A percentile compares a stretch with the other conserved stretches of the same genome.
Conservation (phyloP, 257 asterid species). For the Prunella vulgaris region DNA sequence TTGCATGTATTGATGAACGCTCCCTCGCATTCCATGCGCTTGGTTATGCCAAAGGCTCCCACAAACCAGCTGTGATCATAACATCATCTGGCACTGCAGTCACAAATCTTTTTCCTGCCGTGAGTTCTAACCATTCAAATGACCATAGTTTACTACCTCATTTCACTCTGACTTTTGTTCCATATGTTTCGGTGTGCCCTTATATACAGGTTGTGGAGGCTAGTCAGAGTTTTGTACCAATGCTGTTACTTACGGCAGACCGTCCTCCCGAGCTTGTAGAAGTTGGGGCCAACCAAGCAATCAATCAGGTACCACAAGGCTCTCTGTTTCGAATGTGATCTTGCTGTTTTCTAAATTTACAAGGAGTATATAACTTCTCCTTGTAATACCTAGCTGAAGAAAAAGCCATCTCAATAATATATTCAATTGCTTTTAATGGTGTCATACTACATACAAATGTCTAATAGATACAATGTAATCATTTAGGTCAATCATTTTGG, state of each 20-base stretch:
- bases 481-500: constrained; percentile 81
- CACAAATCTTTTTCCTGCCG: constrained; percentile 95
- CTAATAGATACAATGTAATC: constrained; percentile 11
- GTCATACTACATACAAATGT: background rate
- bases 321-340: background rate
- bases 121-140: constrained; percentile 41
- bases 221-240: constrained; percentile 85
- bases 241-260: constrained; percentile 87
- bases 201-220: constrained; percentile 89
- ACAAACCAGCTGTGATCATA: constrained; percentile 77
- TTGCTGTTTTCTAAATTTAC: background rate
- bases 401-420: background rate
- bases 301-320: constrained; percentile 59
- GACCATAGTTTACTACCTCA: background rate
- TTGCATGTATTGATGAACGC: constrained; percentile 89
- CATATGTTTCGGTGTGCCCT: constrained; percentile 4
- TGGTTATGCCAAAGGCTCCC: constrained; percentile 92
- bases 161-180: background rate
- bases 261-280: constrained; percentile 96
- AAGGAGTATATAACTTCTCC: background rate
- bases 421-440: background rate
- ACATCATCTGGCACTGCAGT: constrained; percentile 99
- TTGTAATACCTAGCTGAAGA: too few species aligned
- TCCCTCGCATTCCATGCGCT: constrained; percentile 96
- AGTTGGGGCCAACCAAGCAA: constrained; percentile 98